phyloP scores from a whole-genome alignment of 163 green algal species.

The Volvox carteri region DNA sequence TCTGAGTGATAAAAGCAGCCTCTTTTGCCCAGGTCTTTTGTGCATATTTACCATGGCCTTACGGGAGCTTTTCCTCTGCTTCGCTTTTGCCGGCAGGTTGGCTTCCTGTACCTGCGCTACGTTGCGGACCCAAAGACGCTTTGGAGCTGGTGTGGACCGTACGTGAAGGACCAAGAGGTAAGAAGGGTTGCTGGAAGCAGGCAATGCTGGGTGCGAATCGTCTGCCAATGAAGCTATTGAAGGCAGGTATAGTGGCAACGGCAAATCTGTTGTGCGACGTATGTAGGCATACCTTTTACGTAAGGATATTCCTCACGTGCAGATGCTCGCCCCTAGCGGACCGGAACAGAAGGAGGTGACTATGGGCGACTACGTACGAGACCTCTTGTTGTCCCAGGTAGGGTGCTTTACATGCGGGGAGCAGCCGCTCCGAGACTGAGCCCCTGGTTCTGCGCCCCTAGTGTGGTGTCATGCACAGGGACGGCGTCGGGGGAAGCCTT shows the following conservation, averaged over 20 bases:
- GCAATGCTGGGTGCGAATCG: too few relatives aligned
- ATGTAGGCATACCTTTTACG: not conserved
- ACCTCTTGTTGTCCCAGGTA: constrained; percentile 95
- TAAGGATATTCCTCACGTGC: constrained; percentile 12
- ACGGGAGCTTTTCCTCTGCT: not conserved
- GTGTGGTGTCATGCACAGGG: constrained; percentile 46
- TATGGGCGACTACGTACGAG: constrained; percentile 90
- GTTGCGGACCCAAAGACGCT: constrained; percentile 87
- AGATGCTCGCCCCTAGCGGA: constrained; percentile 88
- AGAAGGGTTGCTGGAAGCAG: too few relatives aligned
- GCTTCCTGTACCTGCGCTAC: constrained; percentile 97
- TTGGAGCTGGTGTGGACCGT: constrained; percentile 88
- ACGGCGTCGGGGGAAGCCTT: constrained; percentile 24
- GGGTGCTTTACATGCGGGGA: not conserved
- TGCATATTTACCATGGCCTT: too few relatives aligned
- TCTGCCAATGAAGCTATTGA: too few relatives aligned
- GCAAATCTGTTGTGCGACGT: too few relatives aligned
- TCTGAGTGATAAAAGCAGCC: too few relatives aligned
- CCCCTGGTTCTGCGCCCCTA: constrained; percentile 31
- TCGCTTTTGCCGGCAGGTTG: constrained; percentile 78
- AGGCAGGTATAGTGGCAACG: too few relatives aligned
- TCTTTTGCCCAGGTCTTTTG: too few relatives aligned
- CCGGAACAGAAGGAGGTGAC: constrained; percentile 82
- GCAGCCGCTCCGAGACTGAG: constrained; percentile 24
- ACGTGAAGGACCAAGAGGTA: constrained; percentile 91